Percentiles rank a stretch among this genome's conserved stretches.
Evolutionary conservation across 176 grass and related monocot species (phyloP).

Genomic region (Oryza meridionalis): DNA sequence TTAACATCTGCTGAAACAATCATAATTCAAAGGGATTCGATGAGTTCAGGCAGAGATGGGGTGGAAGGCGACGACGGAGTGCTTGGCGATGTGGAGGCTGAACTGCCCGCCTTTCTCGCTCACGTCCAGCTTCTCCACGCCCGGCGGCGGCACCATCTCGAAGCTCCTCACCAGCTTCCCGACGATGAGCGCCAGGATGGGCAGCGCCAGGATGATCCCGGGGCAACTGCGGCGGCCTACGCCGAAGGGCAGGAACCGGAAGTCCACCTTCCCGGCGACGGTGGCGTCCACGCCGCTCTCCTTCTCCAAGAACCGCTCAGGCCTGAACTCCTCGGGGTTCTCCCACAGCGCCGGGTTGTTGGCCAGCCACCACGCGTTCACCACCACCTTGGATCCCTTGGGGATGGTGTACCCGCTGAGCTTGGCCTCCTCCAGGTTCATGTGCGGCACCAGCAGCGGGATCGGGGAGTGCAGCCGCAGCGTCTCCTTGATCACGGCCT

Average conservation of each 20-base stretch:
- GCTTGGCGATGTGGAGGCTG: constrained; percentile 75
- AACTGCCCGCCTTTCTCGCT: constrained; percentile 71
- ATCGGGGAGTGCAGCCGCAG: constrained; percentile 81
- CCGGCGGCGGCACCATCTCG: constrained; percentile 63
- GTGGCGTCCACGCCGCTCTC: constrained; percentile 70
- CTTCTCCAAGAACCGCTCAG: constrained; percentile 55
- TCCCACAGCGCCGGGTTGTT: constrained; percentile 84
- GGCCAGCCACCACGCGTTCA: constrained; percentile 86
- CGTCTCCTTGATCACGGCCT: constrained; percentile 87
- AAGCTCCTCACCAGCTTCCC: constrained; percentile 76
- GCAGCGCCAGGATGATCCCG: constrained; percentile 78
- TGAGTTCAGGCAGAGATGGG: not conserved
- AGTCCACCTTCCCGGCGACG: constrained; percentile 72
- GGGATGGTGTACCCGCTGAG: constrained; percentile 69
- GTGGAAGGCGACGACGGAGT: constrained; percentile 64
- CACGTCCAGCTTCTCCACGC: constrained; percentile 53
- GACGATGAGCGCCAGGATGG: constrained; percentile 71
- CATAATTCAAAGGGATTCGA: too few species aligned
- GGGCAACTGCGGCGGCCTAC: constrained; percentile 81
- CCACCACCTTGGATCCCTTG: constrained; percentile 80
- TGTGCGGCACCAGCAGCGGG: constrained; percentile 93
- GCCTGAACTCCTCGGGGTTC: constrained; percentile 60
- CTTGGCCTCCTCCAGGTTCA: constrained; percentile 87
- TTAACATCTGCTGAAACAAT: too few species aligned
- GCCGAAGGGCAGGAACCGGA: constrained; percentile 82